Conservation (phyloP, 495 filamentous ascomycete genomes). For the Copromyces sp. region DNA sequence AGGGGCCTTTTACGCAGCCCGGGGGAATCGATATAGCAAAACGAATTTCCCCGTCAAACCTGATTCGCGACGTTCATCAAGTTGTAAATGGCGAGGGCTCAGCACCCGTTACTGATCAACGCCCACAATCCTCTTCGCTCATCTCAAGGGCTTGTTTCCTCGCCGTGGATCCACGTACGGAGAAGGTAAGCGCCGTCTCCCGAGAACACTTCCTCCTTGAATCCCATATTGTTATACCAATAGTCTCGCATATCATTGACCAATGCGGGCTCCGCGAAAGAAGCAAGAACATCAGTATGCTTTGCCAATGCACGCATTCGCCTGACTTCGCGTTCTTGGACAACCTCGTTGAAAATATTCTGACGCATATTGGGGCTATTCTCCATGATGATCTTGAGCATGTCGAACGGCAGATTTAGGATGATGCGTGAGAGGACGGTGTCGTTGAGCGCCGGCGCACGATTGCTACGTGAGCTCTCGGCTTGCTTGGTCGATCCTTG, state of each 20-base stretch:
- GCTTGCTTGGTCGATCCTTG: neutral
- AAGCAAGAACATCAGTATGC: conserved; percentile 12
- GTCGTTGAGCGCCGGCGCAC: conserved; percentile 8
- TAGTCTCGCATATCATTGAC: conserved; percentile 15
- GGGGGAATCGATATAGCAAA: conserved; percentile 2
- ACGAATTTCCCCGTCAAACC: conserved; percentile 4
- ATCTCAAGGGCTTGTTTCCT: neutral
- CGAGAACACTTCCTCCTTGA: conserved; percentile 30
- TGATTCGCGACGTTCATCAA: conserved; percentile 15
- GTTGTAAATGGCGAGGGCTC: conserved; percentile 8
- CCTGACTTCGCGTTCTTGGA: conserved; percentile 49
- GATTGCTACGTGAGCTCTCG: neutral
- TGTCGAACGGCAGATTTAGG: conserved; percentile 51
- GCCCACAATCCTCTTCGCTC: neutral
- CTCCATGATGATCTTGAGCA: conserved; percentile 48
- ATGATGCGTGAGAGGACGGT: conserved; percentile 49
- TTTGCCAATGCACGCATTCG: conserved; percentile 29
- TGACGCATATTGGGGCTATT: conserved; percentile 33
- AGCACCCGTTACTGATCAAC: neutral
- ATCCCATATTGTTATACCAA: conserved; percentile 28
- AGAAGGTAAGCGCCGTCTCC: conserved; percentile 22
- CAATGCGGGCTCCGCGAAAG: conserved; percentile 10
- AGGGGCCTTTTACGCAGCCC: neutral
- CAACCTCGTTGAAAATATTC: conserved; percentile 39
- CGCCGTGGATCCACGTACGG: conserved; percentile 14